phyloP scores from a whole-genome alignment of 228 moss, liverwort and hornwort species.

The Sphagnum fallax region DNA sequence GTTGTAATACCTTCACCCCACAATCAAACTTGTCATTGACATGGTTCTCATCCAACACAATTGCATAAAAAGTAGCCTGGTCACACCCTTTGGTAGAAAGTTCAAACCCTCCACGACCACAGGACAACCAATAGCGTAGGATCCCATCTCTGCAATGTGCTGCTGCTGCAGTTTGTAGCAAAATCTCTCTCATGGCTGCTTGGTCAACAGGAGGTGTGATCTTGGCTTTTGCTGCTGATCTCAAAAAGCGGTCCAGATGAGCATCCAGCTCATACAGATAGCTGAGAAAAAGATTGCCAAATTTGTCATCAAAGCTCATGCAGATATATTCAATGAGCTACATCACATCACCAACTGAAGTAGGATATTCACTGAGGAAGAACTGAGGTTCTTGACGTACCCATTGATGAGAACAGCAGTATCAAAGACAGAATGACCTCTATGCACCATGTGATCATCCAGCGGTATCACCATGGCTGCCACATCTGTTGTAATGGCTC shows the following conservation, averaged over 20 bases:
- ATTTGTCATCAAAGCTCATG: background rate
- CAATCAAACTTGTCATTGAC: background rate
- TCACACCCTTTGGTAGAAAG: conserved; percentile 62
- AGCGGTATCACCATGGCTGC: conserved; percentile 92
- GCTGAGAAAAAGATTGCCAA: conserved; percentile 25
- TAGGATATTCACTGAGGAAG: background rate
- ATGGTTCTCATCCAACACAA: conserved; percentile 27
- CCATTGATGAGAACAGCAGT: conserved; percentile 70
- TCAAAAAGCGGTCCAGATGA: conserved; percentile 76
- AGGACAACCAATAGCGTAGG: conserved; percentile 85
- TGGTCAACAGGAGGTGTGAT: conserved; percentile 65
- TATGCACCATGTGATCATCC: conserved; percentile 96
- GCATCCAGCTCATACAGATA: conserved; percentile 86
- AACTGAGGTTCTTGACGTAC: conserved; percentile 2
- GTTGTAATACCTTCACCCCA: conserved; percentile 5
- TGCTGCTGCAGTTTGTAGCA: conserved; percentile 74
- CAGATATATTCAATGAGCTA: background rate
- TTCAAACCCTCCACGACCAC: conserved; percentile 71
- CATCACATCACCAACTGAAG: background rate
- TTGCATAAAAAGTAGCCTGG: conserved; percentile 54
- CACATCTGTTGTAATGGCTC: conserved; percentile 79
- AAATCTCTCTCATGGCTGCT: conserved; percentile 60
- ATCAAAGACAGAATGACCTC: conserved; percentile 95
- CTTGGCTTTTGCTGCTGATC: conserved; percentile 72
- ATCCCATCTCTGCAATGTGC: conserved; percentile 54